These are phyloP conservation scores for Populus simonii DNA, from an alignment of 345 rosid species.

Conservation along the genomic window DNA sequence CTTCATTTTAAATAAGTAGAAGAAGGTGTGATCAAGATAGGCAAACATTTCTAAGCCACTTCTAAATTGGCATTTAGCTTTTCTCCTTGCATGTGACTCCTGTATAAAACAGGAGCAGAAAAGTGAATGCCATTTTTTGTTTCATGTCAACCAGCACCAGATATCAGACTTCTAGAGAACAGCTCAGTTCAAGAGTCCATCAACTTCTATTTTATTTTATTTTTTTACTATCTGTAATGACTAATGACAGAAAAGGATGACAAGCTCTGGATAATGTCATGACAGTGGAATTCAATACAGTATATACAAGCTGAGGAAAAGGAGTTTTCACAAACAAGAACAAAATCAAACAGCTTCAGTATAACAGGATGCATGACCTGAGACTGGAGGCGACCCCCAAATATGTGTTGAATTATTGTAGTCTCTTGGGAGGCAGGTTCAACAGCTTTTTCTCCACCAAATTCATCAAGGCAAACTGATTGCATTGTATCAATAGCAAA, in stretches of 20 bases:
- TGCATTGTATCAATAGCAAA: conserved; percentile 94
- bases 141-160: not conserved
- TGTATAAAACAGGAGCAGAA: not conserved
- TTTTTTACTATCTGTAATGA: not conserved
- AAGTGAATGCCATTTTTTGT: not conserved
- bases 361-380: conserved; percentile 51
- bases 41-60: not conserved
- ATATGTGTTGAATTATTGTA: conserved; percentile 85
- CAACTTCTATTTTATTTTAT: not conserved
- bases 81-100: not conserved
- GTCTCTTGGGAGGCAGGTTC: conserved; percentile 71
- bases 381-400: conserved; percentile 92
- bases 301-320: not conserved
- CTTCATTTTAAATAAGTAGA: not conserved
- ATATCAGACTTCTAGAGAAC: not conserved
- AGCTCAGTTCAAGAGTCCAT: not conserved
- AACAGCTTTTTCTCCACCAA: conserved; percentile 88
- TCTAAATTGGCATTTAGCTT: not conserved
- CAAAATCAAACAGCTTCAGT: conserved; percentile 1
- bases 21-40: not conserved
- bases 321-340: conserved; percentile 3
- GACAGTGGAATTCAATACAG: not conserved
- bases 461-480: conserved; percentile 88
- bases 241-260: not conserved
- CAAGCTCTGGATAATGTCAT: not conserved